Conservation (phyloP, 805 yeast genomes). For the Metschnikowia dekortorum region DNA sequence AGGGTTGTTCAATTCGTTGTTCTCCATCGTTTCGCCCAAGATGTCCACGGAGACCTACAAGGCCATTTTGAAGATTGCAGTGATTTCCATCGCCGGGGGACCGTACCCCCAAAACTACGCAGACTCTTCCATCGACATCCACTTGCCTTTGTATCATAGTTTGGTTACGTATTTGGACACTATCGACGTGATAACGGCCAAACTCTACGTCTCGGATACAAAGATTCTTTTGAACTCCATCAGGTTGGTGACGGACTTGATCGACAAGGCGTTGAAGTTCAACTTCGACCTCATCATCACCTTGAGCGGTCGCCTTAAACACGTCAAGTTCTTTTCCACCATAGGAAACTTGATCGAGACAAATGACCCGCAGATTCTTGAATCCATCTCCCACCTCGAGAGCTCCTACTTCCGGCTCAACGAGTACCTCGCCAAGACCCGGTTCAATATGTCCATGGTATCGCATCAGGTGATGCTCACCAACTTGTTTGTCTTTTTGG, state of each 20-base stretch:
- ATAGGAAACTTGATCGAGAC: slow-evolving; percentile 39
- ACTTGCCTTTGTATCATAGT: slow-evolving; percentile 33
- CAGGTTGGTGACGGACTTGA: slow-evolving; percentile 42
- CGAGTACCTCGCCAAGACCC: slow-evolving; percentile 29
- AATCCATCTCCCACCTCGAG: slow-evolving; percentile 29
- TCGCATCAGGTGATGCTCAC: slow-evolving; percentile 39
- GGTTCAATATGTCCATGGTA: slow-evolving; percentile 34
- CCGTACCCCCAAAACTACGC: slow-evolving; percentile 32
- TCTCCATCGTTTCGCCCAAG: slow-evolving; percentile 37
- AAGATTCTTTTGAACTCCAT: slow-evolving; percentile 42
- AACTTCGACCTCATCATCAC: slow-evolving; percentile 41
- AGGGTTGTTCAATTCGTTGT: slow-evolving; percentile 35
- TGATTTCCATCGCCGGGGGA: slow-evolving; percentile 40
- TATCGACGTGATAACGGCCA: slow-evolving; percentile 40
- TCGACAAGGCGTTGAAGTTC: slow-evolving; percentile 39
- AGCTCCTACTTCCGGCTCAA: slow-evolving; percentile 32
- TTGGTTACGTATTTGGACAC: slow-evolving; percentile 37
- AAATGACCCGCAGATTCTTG: slow-evolving; percentile 29
- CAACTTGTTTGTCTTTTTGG: slow-evolving; percentile 36
- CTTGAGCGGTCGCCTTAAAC: slow-evolving; percentile 44
- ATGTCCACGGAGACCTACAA: slow-evolving; percentile 44
- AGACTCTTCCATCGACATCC: slow-evolving; percentile 31
- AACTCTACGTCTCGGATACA: slow-evolving; percentile 40
- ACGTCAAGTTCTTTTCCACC: slow-evolving; percentile 43
- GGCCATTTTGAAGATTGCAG: slow-evolving; percentile 41